These are phyloP conservation scores for Holtermannia corniformis DNA, from an alignment of 768 basidiomycete genomes.

Conservation along the genomic window DNA sequence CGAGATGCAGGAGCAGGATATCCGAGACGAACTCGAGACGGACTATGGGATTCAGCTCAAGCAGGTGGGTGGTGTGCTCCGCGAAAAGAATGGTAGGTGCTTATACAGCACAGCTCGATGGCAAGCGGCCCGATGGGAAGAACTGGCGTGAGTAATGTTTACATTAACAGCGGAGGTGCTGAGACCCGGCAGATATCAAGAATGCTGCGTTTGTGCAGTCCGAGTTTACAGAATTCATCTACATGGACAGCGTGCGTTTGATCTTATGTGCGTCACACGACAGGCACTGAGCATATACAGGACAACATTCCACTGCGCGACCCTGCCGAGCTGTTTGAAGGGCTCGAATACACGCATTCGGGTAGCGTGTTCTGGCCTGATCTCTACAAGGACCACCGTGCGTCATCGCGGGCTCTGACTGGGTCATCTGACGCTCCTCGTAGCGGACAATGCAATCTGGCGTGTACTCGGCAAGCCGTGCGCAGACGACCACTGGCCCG, in stretches of 20 bases:
- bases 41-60: slow-evolving; percentile 37
- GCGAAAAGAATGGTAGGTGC: too few species aligned
- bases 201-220: slow-evolving; percentile 32
- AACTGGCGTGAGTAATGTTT: slow-evolving; percentile 24
- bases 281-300: slow-evolving; percentile 8
- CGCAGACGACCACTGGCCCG: slow-evolving; percentile 42
- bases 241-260: slow-evolving; percentile 34
- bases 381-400: slow-evolving; percentile 43
- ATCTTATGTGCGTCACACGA: not conserved
- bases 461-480: slow-evolving; percentile 41
- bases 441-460: slow-evolving; percentile 45
- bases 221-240: slow-evolving; percentile 36
- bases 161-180: not conserved
- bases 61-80: too few species aligned
- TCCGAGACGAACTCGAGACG: slow-evolving; percentile 21
- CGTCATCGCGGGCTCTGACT: slow-evolving; percentile 6
- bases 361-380: slow-evolving; percentile 46
- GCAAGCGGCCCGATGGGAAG: slow-evolving; percentile 19
- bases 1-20: slow-evolving; percentile 35
- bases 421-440: not conserved
- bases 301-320: slow-evolving; percentile 44
- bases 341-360: slow-evolving; percentile 33
- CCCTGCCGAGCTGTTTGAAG: slow-evolving; percentile 42
- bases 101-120: slow-evolving; percentile 1
- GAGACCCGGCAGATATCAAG: slow-evolving; percentile 25